Evolutionary conservation across 75 land plant genomes (phyloP).

Genomic region (Adiantum capillusveneris): DNA sequence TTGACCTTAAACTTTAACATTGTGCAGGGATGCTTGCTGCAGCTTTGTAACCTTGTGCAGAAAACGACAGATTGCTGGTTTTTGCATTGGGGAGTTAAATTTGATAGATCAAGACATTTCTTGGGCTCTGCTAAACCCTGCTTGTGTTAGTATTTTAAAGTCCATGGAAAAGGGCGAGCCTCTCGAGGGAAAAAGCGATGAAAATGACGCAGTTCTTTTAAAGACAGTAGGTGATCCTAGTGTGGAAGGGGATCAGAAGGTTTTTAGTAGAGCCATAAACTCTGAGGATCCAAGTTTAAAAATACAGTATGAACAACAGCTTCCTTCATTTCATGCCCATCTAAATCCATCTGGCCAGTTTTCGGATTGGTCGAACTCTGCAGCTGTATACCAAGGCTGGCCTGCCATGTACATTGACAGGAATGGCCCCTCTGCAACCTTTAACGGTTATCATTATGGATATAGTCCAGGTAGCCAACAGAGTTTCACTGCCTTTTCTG

Average conservation of each 20-base stretch:
- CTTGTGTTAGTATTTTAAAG: background rate
- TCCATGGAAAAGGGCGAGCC: background rate
- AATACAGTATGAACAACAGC: background rate
- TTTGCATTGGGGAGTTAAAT: conserved; percentile 32
- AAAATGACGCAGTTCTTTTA: too few relatives aligned
- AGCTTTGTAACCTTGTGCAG: conserved; percentile 19
- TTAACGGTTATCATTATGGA: background rate
- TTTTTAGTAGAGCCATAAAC: background rate
- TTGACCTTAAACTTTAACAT: background rate
- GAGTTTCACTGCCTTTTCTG: background rate
- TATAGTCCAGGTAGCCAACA: background rate
- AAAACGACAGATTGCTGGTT: conserved; percentile 21
- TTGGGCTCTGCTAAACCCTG: background rate
- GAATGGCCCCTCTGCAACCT: background rate
- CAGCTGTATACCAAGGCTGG: background rate
- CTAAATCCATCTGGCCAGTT: background rate
- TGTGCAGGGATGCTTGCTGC: conserved; percentile 38
- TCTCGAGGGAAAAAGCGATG: too few relatives aligned
- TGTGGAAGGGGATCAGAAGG: background rate
- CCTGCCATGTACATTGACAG: background rate
- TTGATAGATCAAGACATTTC: conserved; percentile 2
- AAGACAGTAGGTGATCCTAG: background rate
- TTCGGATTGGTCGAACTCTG: background rate
- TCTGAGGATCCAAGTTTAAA: background rate
- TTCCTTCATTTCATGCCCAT: background rate